Base-by-base conservation (phyloP, 352 stramenopile species). In the Pythium apleroticum region DNA sequence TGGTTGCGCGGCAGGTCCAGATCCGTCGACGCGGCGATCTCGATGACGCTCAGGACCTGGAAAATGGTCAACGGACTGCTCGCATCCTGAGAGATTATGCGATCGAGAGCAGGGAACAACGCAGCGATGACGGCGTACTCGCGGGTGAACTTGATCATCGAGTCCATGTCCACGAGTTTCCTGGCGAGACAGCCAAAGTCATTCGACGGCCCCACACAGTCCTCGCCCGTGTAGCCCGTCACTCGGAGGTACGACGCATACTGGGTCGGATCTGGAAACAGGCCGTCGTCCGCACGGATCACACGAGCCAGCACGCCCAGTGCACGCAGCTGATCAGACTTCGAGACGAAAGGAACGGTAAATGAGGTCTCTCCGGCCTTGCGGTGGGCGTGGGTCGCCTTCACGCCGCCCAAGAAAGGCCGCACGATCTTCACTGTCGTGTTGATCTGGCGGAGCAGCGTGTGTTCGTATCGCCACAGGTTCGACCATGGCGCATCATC, bases 131-230 rank as follows among this genome's bases (percentile, higher is more conserved):
- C 50, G 11, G 83, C 81, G 28, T 68, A 45, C 55, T 66, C 43
- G 27, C 77, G 76, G 31, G 90, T 68, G 1, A 11, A 41, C 19
- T 81, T 56, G 22, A 91, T 68, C 0, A 56, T 49, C 12, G 37
- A 57, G 59, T 86, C 77, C n/a, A 91, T 33, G 60, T 90, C 67
- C 45, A 84, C 81, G 33, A 86, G 60, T 1, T 65, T 70, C 3
- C 83, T 75, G 2, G 72, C 83, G 3, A 89, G 76, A 61, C 83
- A 91, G 46, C 68, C 66, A 57, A 81, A 89, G 62, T 86, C 73
- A 24, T 86, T 68, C 17, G 60, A 88, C 4, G 77, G 69, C 25
- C 59, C 63, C 3, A 50, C 37, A 57, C 83, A 91, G 70, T 89
- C 76, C 43, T 86, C 83, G 24, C 63, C 53, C 1, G 66, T 45